Evolutionary conservation across 176 grass and related monocot genomes (phyloP).

Genomic region (Aegilops tauschii): DNA sequence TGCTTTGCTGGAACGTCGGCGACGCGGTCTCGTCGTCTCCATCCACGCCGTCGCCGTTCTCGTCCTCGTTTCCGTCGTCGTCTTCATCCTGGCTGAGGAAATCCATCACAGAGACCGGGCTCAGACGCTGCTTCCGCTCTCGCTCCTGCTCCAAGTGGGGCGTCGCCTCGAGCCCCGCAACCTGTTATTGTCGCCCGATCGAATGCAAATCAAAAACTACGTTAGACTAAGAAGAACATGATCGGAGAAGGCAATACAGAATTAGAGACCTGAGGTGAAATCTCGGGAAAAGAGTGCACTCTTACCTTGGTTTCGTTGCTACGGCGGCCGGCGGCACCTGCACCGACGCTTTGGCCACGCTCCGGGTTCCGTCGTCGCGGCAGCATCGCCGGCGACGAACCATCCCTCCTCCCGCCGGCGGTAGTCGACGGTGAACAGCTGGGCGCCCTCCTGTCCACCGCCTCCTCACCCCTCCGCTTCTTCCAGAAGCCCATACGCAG

Average conservation of each 20-base stretch:
- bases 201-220: not conserved
- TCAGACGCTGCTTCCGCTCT: conserved; percentile 47
- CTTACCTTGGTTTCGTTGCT: conserved; percentile 18
- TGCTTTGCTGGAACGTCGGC: conserved; percentile 42
- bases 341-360: not conserved
- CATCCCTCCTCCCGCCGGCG: not conserved
- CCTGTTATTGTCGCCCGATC: conserved; percentile 2
- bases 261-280: not conserved
- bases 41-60: not conserved
- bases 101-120: conserved; percentile 83
- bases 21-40: conserved; percentile 18
- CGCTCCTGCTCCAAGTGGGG: conserved; percentile 21
- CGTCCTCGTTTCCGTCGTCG: not conserved
- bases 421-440: conserved; percentile 29
- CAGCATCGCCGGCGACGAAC: conserved; percentile 17
- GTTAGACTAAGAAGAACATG: not conserved
- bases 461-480: conserved; percentile 35
- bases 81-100: conserved; percentile 59
- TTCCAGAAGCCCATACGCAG: conserved; percentile 44
- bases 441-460: not conserved
- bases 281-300: not conserved
- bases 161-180: not conserved
- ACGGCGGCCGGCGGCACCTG: not conserved
- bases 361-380: conserved; percentile 22
- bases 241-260: not conserved